Base-by-base conservation (phyloP, 2,329 filamentous ascomycete genomes). In the Orbilia quercus region DNA sequence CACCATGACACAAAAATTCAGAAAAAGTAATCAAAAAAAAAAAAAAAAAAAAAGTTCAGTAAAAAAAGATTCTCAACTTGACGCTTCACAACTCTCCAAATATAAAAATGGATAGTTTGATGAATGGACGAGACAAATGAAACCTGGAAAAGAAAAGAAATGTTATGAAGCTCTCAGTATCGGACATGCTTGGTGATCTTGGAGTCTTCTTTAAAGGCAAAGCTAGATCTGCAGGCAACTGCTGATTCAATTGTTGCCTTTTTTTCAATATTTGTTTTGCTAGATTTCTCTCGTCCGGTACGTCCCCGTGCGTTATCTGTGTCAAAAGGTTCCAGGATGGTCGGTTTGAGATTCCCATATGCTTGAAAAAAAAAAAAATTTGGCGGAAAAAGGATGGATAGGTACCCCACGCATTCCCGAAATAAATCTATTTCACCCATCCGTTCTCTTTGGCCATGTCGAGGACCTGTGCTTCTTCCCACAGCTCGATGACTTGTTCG, bases 401-500 rank as follows among this genome's bases (percentile, higher is more conserved):
- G 14, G 9, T 58, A 65, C 69, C 69, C 69, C 69, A 73, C 69
- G 60, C 69, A 47, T 55, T 65, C 38, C 45, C 50, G 25, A 22
- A 48, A 31, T 22, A 36, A 54, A 28, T 38, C 54, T 60, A 73
- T 50, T 54, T 50, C 34, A 73, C 54, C 69, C 69, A 73, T 73
- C 55, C 69, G 31, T 73, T 73, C 34, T 65, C 69, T 28, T 59
- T 59, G 22, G 69, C 69, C 55, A 73, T 60, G 18, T 16, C 34
- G n/a, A 73, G 38, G 14, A 73, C n/a, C 38, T 66, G 60, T 16
- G 54, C 23, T 3, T 73, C 70, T 28, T 76, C 71, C 65, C 75
- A 78, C 9, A 76, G 59, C 60, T 78, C 76, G 57, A 78, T 78
- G 58, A 77, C 76, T 38, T 76, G 64, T 23, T 77, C 75, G 51